Percentiles rank a stretch among this genome's conserved stretches.
Evolutionary conservation across 2,329 filamentous ascomycete species (phyloP).

Genomic region (Furcasterigmium furcatum): DNA sequence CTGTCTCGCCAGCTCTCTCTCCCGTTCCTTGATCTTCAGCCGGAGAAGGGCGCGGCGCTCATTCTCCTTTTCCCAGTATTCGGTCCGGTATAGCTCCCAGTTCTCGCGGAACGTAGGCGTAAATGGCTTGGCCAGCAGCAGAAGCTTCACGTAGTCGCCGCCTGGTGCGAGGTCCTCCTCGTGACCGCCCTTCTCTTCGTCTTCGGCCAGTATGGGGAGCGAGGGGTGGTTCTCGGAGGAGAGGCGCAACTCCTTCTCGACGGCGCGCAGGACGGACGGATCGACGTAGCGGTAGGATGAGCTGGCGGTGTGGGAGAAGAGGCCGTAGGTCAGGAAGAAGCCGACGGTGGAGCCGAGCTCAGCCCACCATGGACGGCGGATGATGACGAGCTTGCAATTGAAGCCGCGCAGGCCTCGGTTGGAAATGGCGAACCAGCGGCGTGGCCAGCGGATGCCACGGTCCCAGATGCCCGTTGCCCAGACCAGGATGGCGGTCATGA

Average conservation of each 20-base stretch:
- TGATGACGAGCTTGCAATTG: conserved; percentile 94
- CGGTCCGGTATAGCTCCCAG: conserved; percentile 90
- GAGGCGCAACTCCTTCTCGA: conserved; percentile 55
- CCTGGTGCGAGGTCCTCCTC: conserved; percentile 90
- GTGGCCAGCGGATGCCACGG: conserved; percentile 87
- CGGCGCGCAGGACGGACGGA: conserved; percentile 54
- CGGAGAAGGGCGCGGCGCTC: conserved; percentile 76
- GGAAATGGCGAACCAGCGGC: conserved; percentile 83
- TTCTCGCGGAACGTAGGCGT: conserved; percentile 93
- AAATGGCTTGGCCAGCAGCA: conserved; percentile 91
- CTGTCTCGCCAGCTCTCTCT: conserved; percentile 64
- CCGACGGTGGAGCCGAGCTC: conserved; percentile 70
- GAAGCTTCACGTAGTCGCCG: conserved; percentile 86
- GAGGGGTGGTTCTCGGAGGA: conserved; percentile 36
- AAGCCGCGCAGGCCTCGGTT: conserved; percentile 88
- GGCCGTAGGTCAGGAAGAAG: conserved; percentile 75
- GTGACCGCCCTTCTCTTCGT: conserved; percentile 64
- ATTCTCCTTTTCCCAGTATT: conserved; percentile 98
- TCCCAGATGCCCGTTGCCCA: conserved; percentile 98
- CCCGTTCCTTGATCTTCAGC: conserved; percentile 63
- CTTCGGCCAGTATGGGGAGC: conserved; percentile 37
- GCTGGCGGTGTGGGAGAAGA: conserved; percentile 64
- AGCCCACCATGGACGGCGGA: conserved; percentile 77
- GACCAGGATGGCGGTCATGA: conserved; percentile 81
- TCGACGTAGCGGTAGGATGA: conserved; percentile 78